Evolutionary conservation across 1,139 yeast species (phyloP).

Genomic region (Sugiyamaella novakii): DNA sequence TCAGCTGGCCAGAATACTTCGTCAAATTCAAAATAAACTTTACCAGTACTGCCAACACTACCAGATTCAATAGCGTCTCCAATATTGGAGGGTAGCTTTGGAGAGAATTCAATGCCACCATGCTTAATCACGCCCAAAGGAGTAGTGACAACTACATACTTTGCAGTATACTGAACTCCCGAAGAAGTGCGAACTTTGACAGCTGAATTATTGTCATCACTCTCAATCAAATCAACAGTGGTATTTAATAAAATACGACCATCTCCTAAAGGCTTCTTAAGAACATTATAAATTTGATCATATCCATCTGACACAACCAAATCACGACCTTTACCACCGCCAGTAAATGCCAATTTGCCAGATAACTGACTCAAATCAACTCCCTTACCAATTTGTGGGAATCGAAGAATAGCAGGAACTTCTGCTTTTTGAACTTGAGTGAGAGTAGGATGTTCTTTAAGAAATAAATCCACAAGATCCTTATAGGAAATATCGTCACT

Average conservation of each 20-base stretch:
- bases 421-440: constrained; percentile 50
- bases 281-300: constrained; percentile 31
- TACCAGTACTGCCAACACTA: constrained; percentile 75
- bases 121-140: constrained; percentile 69
- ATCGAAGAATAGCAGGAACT: constrained; percentile 54
- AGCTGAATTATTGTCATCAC: constrained; percentile 21
- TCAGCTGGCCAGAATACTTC: constrained; percentile 62
- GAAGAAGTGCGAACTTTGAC: constrained; percentile 37
- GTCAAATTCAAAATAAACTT: constrained; percentile 76
- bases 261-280: constrained; percentile 44
- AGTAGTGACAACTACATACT: constrained; percentile 66
- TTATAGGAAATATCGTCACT: constrained; percentile 56
- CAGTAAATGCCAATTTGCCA: constrained; percentile 45
- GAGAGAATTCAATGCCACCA: constrained; percentile 58
- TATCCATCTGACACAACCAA: constrained; percentile 86
- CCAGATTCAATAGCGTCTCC: constrained; percentile 51
- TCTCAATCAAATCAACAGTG: constrained; percentile 51
- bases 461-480: constrained; percentile 53
- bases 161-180: constrained; percentile 44
- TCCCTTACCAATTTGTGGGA: constrained; percentile 77
- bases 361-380: constrained; percentile 46
- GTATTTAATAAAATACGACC: constrained; percentile 48
- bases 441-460: constrained; percentile 49
- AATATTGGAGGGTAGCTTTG: constrained; percentile 44
- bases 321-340: constrained; percentile 84